phyloP scores from a whole-genome alignment of 768 basidiomycete genomes.

The Gymnopilus junonius region DNA sequence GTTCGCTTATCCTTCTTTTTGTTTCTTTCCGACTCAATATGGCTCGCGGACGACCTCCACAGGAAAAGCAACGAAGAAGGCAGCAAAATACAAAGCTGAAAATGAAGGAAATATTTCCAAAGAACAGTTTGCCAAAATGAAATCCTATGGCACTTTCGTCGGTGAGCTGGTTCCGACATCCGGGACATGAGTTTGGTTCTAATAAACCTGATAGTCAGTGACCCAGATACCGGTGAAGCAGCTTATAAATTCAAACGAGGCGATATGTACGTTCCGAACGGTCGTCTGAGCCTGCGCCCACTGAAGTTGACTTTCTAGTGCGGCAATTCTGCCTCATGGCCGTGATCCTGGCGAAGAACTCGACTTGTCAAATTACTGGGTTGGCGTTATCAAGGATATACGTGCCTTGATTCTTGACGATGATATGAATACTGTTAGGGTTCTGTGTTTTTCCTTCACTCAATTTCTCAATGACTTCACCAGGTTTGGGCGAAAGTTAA shows the following conservation, averaged over 20 bases:
- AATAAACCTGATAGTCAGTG: neutral
- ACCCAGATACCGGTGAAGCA: neutral
- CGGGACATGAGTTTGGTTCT: neutral
- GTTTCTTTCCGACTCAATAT: neutral
- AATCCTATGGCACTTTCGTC: constrained; percentile 24
- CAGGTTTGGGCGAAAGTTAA: constrained; percentile 59
- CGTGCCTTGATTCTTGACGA: constrained; percentile 33
- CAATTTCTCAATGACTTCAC: neutral
- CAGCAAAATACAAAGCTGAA: neutral
- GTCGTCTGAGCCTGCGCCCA: neutral
- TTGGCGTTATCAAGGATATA: constrained; percentile 53
- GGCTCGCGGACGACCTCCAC: constrained; percentile 3
- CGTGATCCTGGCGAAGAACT: constrained; percentile 25
- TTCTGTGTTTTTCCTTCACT: neutral
- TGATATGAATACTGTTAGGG: constrained; percentile 33
- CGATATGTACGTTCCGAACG: constrained; percentile 1
- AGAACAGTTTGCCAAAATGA: constrained; percentile 5
- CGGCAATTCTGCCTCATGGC: constrained; percentile 44
- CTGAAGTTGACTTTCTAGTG: constrained; percentile 30
- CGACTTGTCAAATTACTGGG: constrained; percentile 51
- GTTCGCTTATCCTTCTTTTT: neutral
- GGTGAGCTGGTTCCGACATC: constrained; percentile 13
- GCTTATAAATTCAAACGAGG: constrained; percentile 6
- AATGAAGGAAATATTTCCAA: neutral
- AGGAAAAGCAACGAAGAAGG: neutral